A percentile compares a stretch with the other conserved stretches of the same genome.
phyloP scores from a whole-genome alignment of 2,329 filamentous ascomycete genomes.

The Ophiostoma piceae region DNA sequence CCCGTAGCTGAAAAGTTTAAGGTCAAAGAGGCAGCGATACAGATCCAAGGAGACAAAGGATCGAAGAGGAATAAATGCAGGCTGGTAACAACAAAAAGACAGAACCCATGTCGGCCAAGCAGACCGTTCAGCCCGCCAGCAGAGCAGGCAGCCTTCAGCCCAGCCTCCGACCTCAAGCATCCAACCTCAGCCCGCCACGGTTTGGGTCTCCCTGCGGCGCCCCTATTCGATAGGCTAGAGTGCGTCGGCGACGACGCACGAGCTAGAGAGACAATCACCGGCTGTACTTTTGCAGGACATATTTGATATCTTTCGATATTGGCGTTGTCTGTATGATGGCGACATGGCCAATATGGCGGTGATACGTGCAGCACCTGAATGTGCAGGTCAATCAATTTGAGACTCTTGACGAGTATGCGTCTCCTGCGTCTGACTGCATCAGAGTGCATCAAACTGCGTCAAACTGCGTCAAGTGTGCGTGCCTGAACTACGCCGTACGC shows the following conservation, averaged over 20 bases:
- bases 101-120: background rate
- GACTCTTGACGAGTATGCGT: background rate
- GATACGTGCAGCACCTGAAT: background rate
- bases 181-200: slow-evolving; percentile 1
- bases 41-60: background rate
- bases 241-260: slow-evolving; percentile 4
- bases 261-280: background rate
- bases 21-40: background rate
- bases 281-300: background rate
- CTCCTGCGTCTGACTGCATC: background rate
- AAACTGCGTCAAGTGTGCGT: background rate
- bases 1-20: background rate
- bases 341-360: background rate
- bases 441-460: background rate
- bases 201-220: background rate
- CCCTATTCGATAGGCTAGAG: background rate
- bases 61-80: background rate
- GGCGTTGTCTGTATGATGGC: background rate
- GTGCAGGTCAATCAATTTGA: background rate
- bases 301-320: background rate
- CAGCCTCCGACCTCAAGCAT: background rate
- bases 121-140: background rate
- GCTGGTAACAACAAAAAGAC: background rate
- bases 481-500: background rate
- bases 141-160: background rate